phyloP scores from a whole-genome alignment of 805 yeast species.

The Lipomyces sp. region DNA sequence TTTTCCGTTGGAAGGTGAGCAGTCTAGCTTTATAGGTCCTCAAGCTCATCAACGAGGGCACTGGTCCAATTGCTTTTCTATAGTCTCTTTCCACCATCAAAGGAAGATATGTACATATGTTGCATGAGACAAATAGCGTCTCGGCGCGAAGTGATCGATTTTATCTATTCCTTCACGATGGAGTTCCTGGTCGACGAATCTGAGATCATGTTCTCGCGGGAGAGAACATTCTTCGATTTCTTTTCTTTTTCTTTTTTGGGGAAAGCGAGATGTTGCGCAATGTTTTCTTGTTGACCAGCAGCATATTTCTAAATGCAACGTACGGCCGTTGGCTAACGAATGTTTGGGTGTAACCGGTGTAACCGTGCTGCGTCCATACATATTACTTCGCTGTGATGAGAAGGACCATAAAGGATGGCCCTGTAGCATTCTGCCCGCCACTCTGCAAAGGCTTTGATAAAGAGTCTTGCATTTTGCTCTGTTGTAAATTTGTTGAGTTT shows the following conservation, averaged over 20 bases:
- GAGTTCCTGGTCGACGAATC: constrained; percentile 94
- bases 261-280: constrained; percentile 8
- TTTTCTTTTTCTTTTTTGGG: constrained; percentile 28
- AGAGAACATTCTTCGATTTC: constrained; percentile 43
- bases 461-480: too few relatives aligned
- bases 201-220: constrained; percentile 59
- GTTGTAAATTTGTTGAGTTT: too few relatives aligned
- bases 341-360: constrained; percentile 99
- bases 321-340: constrained; percentile 84
- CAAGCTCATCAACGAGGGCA: too few relatives aligned
- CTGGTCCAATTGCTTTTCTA: constrained; percentile 4
- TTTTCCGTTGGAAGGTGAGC: background rate
- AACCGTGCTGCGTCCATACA: constrained; percentile 97
- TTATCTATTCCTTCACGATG: constrained; percentile 32
- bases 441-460: too few relatives aligned
- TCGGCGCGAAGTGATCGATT: constrained; percentile 4
- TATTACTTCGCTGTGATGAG: too few relatives aligned
- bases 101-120: background rate
- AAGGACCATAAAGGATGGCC: too few relatives aligned
- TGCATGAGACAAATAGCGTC: background rate
- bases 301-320: constrained; percentile 99
- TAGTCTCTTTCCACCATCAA: background rate
- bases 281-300: constrained; percentile 62
- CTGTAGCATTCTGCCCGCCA: too few relatives aligned
- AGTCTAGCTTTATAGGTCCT: too few relatives aligned